Percentiles rank a stretch among this genome's conserved stretches.
Conservation (phyloP, 768 basidiomycete species). For the Macrolepiota fuliginosa region DNA sequence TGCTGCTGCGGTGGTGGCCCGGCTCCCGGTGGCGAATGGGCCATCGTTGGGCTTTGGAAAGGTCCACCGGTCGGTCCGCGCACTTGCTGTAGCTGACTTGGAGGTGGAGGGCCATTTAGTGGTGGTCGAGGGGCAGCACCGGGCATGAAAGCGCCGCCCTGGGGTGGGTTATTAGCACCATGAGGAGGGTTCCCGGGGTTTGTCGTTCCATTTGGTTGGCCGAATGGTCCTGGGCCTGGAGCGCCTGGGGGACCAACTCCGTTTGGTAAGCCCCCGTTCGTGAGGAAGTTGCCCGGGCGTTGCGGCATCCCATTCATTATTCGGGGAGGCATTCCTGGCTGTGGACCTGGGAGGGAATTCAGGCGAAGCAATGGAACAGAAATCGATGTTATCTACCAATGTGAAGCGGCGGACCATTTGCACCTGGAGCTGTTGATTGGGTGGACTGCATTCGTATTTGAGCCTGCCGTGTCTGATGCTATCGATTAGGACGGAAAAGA, state of each 20-base stretch:
- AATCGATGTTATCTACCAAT: constrained; percentile 1
- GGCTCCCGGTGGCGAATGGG: constrained; percentile 53
- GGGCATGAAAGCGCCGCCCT: constrained; percentile 21
- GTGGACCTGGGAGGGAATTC: constrained; percentile 8
- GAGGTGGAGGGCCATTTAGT: constrained; percentile 16
- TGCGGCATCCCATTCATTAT: constrained; percentile 18
- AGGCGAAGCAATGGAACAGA: not conserved
- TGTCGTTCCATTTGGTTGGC: constrained; percentile 10
- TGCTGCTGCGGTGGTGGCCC: constrained; percentile 21
- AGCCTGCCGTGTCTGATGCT: constrained; percentile 24
- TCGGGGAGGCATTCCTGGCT: constrained; percentile 14
- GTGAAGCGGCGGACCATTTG: constrained; percentile 15
- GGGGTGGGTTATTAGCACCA: constrained; percentile 11
- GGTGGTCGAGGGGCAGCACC: constrained; percentile 15
- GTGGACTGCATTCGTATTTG: constrained; percentile 22
- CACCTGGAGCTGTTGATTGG: constrained; percentile 22
- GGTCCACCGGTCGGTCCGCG: constrained; percentile 27
- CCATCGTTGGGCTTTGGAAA: constrained; percentile 66
- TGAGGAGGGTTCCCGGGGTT: constrained; percentile 10
- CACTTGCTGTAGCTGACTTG: constrained; percentile 16
- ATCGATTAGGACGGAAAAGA: constrained; percentile 20
- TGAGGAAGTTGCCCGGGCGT: constrained; percentile 6
- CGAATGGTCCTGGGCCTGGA: constrained; percentile 12
- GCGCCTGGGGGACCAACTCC: constrained; percentile 12
- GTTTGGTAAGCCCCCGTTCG: constrained; percentile 11